Base-by-base conservation (phyloP, 2,329 filamentous ascomycete genomes). In the Elsinoe ampelina region DNA sequence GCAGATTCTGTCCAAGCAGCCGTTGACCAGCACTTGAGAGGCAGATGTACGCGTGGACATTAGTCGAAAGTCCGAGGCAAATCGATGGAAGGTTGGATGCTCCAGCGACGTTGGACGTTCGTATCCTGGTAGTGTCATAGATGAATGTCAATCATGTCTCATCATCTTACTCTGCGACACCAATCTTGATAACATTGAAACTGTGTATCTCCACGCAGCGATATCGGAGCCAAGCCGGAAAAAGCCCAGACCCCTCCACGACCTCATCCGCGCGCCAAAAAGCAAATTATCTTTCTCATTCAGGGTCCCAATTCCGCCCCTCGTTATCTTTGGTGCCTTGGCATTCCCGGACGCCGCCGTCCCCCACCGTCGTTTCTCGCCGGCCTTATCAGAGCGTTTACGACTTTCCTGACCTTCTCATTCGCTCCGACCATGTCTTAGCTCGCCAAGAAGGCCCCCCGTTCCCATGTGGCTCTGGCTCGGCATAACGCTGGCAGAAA, bases 1-100 rank as follows among this genome's bases (percentile, higher is more conserved):
- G 58, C 76, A 77, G 65, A 74, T 71, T 19, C 71, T 78, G 69
- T 61, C 64, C 62, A 67, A 68, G 59, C 56, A 67, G 41, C 59
- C 66, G 1, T 63, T 73, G 42, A 65, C 60, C 11, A 70, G 69
- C 5, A 74, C 72, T 4, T 73, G 62, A 62, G 22, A 22, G 22
- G 22, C n/a, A 5, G 22, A 22, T 3, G 5, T 22, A 22, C 22
- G 22, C 22, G 5, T 22, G 5, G 22, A 22, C 22, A 22, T 22
- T 5, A 22, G 22, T 22, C 22, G 22, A 22, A 2, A 22, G 2
- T 2, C 22, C 22, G 22, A 22, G 22, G 3, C 22, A 5, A 22
- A 22, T 22, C 22, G 22, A 22, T 22, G 22, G 22, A 22, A 22
- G 2, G 22, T 22, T 22, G 22, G 5, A 22, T 22, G 22, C 22